phyloP scores from a whole-genome alignment of 441 rosid genomes.

The Viola pubescens region DNA sequence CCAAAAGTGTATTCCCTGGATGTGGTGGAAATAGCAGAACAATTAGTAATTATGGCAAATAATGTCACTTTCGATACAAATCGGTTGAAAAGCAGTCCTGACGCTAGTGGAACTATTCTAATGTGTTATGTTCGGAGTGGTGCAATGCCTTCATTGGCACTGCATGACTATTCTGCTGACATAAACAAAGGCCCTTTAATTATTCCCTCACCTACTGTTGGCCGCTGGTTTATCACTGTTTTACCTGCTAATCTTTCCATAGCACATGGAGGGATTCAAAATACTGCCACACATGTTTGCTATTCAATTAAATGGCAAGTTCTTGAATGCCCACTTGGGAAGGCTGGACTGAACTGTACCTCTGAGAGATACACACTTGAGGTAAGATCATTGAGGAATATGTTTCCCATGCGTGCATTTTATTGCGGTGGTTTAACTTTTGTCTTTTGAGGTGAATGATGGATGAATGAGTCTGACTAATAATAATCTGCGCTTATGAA shows the following conservation, averaged over 20 bases:
- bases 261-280: conserved; percentile 31
- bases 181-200: conserved; percentile 48
- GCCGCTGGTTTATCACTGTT: conserved; percentile 72
- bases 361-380: conserved; percentile 61
- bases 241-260: conserved; percentile 39
- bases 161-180: conserved; percentile 69
- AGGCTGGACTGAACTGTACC: conserved; percentile 71
- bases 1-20: conserved; percentile 59
- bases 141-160: conserved; percentile 53
- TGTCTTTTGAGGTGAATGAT: no score
- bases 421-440: neutral
- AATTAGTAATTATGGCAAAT: conserved; percentile 36
- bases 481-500: neutral
- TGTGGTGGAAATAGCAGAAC: conserved; percentile 51
- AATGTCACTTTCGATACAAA: conserved; percentile 32
- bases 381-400: conserved; percentile 31
- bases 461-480: neutral
- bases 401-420: neutral
- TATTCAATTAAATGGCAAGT: conserved; percentile 57
- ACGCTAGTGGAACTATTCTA: conserved; percentile 31
- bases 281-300: conserved; percentile 40
- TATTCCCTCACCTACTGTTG: conserved; percentile 59
- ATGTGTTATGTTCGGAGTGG: conserved; percentile 73
- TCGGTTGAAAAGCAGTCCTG: conserved; percentile 22
- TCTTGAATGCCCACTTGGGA: conserved; percentile 59